These are phyloP conservation scores for Microcera coccophila DNA, from an alignment of 2,329 filamentous ascomycete genomes.

Conservation along the genomic window DNA sequence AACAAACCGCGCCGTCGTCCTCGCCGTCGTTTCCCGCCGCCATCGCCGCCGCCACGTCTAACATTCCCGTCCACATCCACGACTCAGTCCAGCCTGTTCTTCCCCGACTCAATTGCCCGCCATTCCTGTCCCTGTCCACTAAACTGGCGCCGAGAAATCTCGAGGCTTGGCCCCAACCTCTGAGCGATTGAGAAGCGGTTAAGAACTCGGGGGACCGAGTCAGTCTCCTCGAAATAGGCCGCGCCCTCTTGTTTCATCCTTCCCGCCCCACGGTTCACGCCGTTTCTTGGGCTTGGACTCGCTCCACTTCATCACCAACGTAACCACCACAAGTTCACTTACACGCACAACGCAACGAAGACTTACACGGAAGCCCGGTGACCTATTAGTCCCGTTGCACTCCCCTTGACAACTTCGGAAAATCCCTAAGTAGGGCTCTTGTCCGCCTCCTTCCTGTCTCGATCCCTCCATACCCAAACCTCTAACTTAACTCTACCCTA, in stretches of 20 bases:
- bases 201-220: background rate
- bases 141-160: background rate
- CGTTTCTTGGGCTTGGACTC: background rate
- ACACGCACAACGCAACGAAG: too few relatives aligned
- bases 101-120: background rate
- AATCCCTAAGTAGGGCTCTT: too few relatives aligned
- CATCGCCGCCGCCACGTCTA: too few relatives aligned
- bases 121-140: background rate
- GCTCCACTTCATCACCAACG: slow-evolving; percentile 1
- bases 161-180: background rate
- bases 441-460: too few relatives aligned
- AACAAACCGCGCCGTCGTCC: too few relatives aligned
- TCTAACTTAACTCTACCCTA: background rate
- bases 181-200: background rate
- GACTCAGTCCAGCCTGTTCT: too few relatives aligned
- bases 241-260: background rate
- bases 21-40: too few relatives aligned
- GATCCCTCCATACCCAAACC: background rate
- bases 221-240: background rate
- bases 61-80: too few relatives aligned
- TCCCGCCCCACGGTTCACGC: background rate
- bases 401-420: too few relatives aligned
- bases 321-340: too few relatives aligned
- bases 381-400: background rate
- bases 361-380: background rate